A percentile compares a stretch with the other conserved stretches of the same genome.
phyloP scores from a whole-genome alignment of 805 yeast genomes.

The Teunomyces pallodes region DNA sequence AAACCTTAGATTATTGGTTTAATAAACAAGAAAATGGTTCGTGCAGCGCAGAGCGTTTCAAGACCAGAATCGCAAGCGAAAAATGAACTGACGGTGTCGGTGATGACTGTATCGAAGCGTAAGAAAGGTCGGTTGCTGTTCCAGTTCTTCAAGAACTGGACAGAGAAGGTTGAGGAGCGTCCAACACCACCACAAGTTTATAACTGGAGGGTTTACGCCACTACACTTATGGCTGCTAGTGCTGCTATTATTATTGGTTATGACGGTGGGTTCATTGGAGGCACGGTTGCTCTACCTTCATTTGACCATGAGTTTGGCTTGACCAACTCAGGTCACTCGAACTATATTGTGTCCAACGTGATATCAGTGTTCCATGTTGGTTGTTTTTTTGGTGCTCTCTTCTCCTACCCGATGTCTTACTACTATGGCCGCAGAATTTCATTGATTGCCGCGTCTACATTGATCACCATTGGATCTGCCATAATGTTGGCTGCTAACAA shows the following conservation, averaged over 20 bases:
- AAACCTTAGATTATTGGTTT: neutral
- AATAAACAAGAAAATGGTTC: neutral
- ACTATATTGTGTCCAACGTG: conserved; percentile 27
- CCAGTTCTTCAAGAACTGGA: conserved; percentile 13
- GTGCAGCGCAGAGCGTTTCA: neutral
- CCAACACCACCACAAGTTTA: conserved; percentile 39
- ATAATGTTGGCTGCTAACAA: conserved; percentile 32
- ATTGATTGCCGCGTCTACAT: conserved; percentile 28
- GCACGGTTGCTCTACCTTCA: conserved; percentile 33
- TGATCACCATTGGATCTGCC: conserved; percentile 36
- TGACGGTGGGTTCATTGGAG: conserved; percentile 42
- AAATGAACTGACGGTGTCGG: neutral
- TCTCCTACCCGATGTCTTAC: conserved; percentile 35
- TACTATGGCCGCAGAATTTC: conserved; percentile 33
- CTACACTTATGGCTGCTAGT: conserved; percentile 36
- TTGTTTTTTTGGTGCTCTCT: conserved; percentile 38
- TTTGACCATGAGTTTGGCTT: conserved; percentile 34
- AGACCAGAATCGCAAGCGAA: neutral
- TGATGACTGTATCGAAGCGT: neutral
- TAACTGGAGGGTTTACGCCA: conserved; percentile 31
- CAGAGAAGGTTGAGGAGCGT: conserved; percentile 35
- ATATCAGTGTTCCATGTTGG: conserved; percentile 42
- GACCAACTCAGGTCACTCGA: conserved; percentile 19
- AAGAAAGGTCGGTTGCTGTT: neutral
- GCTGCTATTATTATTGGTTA: conserved; percentile 42